A percentile compares a stretch with the other conserved stretches of the same genome.
Conservation (phyloP, 768 basidiomycete species). For the Dioszegia aurantiaca region DNA sequence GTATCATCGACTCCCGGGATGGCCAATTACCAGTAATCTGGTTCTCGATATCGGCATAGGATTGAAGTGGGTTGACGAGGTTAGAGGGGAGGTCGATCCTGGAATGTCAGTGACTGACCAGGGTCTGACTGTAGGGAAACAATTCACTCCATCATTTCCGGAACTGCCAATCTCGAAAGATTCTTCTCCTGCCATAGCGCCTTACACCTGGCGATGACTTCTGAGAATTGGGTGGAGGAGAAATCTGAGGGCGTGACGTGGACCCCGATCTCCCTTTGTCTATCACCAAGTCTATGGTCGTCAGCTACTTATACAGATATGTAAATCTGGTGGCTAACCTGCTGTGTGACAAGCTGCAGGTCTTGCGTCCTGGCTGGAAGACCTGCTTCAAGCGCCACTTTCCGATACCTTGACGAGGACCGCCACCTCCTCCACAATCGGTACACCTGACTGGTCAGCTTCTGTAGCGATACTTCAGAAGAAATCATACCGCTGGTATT, state of each 20-base stretch:
- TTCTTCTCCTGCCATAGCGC: conserved; percentile 49
- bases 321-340: conserved; percentile 21
- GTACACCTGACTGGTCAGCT: conserved; percentile 10
- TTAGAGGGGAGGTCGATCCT: conserved; percentile 41
- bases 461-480: not conserved
- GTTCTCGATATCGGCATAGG: conserved; percentile 41
- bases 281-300: conserved; percentile 37
- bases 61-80: conserved; percentile 30
- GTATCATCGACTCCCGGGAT: conserved; percentile 40
- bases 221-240: conserved; percentile 40
- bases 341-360: conserved; percentile 48
- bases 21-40: conserved; percentile 43
- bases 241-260: conserved; percentile 46
- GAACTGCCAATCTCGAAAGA: conserved; percentile 43
- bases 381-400: conserved; percentile 52
- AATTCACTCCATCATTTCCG: conserved; percentile 49
- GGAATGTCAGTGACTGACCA: not conserved
- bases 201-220: conserved; percentile 41
- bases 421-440: conserved; percentile 51
- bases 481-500: conserved; percentile 45
- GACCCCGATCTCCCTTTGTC: conserved; percentile 43
- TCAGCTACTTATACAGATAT: conserved; percentile 10
- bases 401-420: conserved; percentile 49
- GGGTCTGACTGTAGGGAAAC: not conserved
- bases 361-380: conserved; percentile 50